A percentile compares a stretch with the other conserved stretches of the same genome.
Evolutionary conservation across 2,329 filamentous ascomycete species (phyloP).

Genomic region (Botryotinia globosa): DNA sequence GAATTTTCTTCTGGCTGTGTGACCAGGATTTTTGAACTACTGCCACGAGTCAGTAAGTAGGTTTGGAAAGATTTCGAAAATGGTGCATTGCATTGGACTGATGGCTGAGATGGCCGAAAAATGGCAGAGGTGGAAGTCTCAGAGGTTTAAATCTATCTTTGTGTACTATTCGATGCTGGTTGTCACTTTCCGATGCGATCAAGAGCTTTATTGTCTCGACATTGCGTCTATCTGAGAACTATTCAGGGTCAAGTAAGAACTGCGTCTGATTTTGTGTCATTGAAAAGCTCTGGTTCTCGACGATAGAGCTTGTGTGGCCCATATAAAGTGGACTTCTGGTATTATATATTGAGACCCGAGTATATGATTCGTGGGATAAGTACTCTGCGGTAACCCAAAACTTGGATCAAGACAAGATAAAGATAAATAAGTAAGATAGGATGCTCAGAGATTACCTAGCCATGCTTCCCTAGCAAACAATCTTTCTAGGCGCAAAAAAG

Average conservation of each 20-base stretch:
- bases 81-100: accelerated
- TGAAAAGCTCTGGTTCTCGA: background rate
- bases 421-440: background rate
- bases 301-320: background rate
- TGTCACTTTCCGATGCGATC: too few species aligned
- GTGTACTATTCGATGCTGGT: too few species aligned
- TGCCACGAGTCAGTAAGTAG: too few species aligned
- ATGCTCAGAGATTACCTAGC: too few species aligned
- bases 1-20: background rate
- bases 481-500: too few species aligned
- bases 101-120: background rate
- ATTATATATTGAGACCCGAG: background rate
- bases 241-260: background rate
- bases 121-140: too few species aligned
- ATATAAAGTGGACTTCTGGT: too few species aligned
- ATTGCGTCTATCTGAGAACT: too few species aligned
- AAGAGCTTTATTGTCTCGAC: too few species aligned
- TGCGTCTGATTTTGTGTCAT: background rate
- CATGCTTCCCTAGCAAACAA: too few species aligned
- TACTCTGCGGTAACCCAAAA: background rate
- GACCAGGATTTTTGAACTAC: too few species aligned
- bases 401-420: background rate
- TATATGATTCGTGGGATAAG: background rate
- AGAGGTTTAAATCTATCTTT: too few species aligned
- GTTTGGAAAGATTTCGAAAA: background rate